Percentiles rank a stretch among this genome's conserved stretches.
phyloP scores from a whole-genome alignment of 495 filamentous ascomycete genomes.

The Neurospora sp. region DNA sequence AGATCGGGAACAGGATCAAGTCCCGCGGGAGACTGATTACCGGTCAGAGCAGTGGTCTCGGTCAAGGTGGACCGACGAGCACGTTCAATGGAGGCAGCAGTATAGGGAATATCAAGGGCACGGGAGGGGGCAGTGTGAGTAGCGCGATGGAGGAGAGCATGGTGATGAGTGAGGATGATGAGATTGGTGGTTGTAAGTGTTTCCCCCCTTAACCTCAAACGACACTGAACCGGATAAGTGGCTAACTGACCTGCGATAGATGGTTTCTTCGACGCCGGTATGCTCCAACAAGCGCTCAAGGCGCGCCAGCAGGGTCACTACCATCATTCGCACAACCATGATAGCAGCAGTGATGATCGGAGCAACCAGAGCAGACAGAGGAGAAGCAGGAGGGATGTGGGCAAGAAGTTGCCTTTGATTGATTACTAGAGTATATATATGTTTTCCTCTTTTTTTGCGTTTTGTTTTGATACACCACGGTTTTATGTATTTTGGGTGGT shows the following conservation, averaged over 20 bases:
- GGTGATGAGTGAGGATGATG: conserved; percentile 73
- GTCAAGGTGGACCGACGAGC: conserved; percentile 14
- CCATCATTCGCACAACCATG: conserved; percentile 3
- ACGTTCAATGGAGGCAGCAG: not conserved
- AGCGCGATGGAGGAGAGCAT: conserved; percentile 45
- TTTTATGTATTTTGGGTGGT: no score
- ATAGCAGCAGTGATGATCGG: conserved; percentile 11
- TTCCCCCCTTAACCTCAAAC: no score
- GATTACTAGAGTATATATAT: conserved; percentile 47
- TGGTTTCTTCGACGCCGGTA: conserved; percentile 92
- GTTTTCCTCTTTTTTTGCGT: no score
- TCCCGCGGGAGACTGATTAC: conserved; percentile 48
- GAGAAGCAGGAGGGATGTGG: conserved; percentile 53
- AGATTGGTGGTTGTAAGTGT: conserved; percentile 81
- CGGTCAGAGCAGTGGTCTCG: conserved; percentile 26
- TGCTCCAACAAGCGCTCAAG: conserved; percentile 82
- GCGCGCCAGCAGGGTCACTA: conserved; percentile 37
- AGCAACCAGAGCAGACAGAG: conserved; percentile 36
- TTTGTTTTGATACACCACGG: no score
- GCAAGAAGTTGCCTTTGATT: conserved; percentile 66
- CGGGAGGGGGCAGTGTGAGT: conserved; percentile 31
- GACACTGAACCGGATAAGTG: no score
- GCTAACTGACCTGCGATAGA: conserved; percentile 38
- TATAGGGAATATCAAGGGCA: not conserved
- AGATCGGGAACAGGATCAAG: conserved; percentile 32